Evolutionary conservation across 2,329 filamentous ascomycete species (phyloP).

Genomic region (Dactylella cylindrospora): DNA sequence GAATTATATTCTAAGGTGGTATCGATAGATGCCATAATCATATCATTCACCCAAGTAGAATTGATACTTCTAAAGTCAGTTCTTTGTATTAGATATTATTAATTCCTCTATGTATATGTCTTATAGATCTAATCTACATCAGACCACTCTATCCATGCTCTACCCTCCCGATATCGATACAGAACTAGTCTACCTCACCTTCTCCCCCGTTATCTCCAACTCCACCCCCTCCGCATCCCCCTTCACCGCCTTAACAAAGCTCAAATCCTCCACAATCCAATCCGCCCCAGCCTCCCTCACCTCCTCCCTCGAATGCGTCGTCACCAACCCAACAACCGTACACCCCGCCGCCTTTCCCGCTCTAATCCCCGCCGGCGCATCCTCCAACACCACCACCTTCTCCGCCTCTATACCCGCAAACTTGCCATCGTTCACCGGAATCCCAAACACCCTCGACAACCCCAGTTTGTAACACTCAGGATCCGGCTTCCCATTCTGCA

Average conservation of each 20-base stretch:
- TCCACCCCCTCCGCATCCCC: slow-evolving; percentile 60
- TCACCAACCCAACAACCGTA: slow-evolving; percentile 78
- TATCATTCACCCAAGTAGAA: no score
- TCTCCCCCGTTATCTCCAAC: slow-evolving; percentile 32
- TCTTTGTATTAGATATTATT: neutral
- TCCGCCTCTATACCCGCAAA: slow-evolving; percentile 21
- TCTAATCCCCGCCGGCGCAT: slow-evolving; percentile 80
- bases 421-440: slow-evolving; percentile 47
- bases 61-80: no score
- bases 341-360: slow-evolving; percentile 85
- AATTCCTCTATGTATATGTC: neutral
- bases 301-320: slow-evolving; percentile 75
- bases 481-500: slow-evolving; percentile 74
- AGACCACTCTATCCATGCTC: neutral
- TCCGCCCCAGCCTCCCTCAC: slow-evolving; percentile 76
- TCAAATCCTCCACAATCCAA: slow-evolving; percentile 80
- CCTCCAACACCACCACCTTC: slow-evolving; percentile 76
- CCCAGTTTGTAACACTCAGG: slow-evolving; percentile 53
- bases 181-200: slow-evolving; percentile 5
- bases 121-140: no score
- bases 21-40: no score
- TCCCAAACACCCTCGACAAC: slow-evolving; percentile 58
- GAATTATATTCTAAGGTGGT: no score
- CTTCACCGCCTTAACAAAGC: slow-evolving; percentile 66
- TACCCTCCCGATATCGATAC: neutral